A percentile compares a stretch with the other conserved stretches of the same genome.
These are phyloP conservation scores for Monosiga brevicollis DNA, from an alignment of 78 protist species.

Conservation along the genomic window DNA sequence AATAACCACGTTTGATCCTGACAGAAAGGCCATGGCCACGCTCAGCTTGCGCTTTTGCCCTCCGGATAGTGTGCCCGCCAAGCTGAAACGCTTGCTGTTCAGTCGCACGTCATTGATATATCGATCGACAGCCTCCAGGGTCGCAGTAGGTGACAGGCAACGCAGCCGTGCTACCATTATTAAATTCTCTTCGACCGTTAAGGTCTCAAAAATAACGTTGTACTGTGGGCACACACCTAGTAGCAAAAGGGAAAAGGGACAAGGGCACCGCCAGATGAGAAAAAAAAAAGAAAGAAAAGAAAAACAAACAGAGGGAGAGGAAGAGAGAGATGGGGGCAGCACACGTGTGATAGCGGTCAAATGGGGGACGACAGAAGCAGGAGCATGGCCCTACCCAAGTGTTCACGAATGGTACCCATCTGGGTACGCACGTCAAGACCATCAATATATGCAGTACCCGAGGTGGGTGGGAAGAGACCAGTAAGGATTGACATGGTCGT, in stretches of 20 bases:
- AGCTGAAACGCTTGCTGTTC: neutral
- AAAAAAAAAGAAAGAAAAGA: too few species aligned
- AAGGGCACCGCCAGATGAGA: too few species aligned
- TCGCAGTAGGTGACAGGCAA: neutral
- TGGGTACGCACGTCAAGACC: neutral
- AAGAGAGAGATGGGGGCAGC: too few species aligned
- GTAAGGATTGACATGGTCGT: conserved; percentile 68
- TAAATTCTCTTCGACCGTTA: conserved; percentile 57
- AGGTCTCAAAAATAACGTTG: conserved; percentile 48
- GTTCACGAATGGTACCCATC: neutral
- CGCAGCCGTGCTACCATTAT: conserved; percentile 22
- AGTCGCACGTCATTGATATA: neutral
- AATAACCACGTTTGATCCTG: neutral
- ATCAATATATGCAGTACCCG: conserved; percentile 32
- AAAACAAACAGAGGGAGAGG: too few species aligned
- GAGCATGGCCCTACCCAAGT: too few species aligned
- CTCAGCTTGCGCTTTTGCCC: conserved; percentile 34
- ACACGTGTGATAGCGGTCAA: too few species aligned
- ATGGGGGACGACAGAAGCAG: too few species aligned
- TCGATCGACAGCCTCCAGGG: too few species aligned
- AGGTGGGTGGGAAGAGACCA: conserved; percentile 57
- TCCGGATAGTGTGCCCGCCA: conserved; percentile 7
- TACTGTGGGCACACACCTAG: conserved; percentile 87
- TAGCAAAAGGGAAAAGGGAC: too few species aligned
- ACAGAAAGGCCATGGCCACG: conserved; percentile 22